Base-by-base conservation (phyloP, 1,284 basidiomycete species). In the Calocybe gambosa region DNA sequence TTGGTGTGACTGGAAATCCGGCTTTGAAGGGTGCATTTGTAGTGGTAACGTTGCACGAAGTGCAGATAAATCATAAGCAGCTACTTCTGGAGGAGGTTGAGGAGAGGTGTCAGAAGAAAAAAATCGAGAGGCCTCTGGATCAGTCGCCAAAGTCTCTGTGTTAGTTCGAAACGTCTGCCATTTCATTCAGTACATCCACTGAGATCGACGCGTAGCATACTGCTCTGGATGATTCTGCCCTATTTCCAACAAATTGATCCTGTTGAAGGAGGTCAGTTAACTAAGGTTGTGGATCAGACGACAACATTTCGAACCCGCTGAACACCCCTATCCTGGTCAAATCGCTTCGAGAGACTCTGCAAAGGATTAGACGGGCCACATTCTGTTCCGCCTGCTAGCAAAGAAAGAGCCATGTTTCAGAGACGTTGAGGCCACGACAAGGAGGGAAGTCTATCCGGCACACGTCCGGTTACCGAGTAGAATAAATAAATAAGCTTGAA, bases 361-460 rank as follows among this genome's bases (percentile, higher is more conserved):
- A 93, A 63, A 9, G 88, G 79, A 60, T 91, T 92, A 1, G 77
- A 75, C 5, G 89, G 89, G 0, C 89, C 89, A 54, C 89, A 93
- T 39, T 90, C 87, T 1, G 85, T 74, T 35, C 78, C 78, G 49
- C 75, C 78, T 29, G 84, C 72, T 13, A 91, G 81, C 71, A 86
- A 74, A 44, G 85, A 82, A 18, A 90, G 68, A 8, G 87, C 80
- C 88, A 90, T 89, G 34, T 26, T 54, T 41, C 33, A 41, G 26
- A 42, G 23, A 28, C 35, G 28, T 25, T 16, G 41, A 42, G 18
- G 36, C 23, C 23, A 39, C 25, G 9, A 13, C 29, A 20, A 31
- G n/a, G 7, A 19, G 21, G 23, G n/a, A 36, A 38, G 35, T 28
- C 19, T 29, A 29, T 5, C 28, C 4, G 9, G 9, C 13, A 9